Base-by-base conservation (phyloP, 2,329 filamentous ascomycete genomes). In the Neonectria sp. region DNA sequence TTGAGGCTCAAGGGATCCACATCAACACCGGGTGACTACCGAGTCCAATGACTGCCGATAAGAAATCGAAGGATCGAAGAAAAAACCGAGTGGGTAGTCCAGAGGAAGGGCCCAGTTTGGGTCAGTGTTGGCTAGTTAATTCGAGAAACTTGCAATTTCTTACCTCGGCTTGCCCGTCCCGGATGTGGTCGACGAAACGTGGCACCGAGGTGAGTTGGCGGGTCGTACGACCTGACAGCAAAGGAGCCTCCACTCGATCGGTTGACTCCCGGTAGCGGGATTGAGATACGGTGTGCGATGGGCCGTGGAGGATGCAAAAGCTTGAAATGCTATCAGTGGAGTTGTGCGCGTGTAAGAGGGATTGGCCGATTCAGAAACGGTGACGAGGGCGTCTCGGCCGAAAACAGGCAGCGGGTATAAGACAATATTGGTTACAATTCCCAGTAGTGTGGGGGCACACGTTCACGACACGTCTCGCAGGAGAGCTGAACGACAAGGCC, bases 1-100 rank as follows among this genome's bases (percentile, higher is more conserved):
- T 46, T 53, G 65, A 67, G 65, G 60, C 65, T 67, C 43, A 64
- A 59, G 43, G 43, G 63, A 25, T 52, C 60, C 65, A 60, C 60
- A 21, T 21, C 27, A 55, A 46, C 25, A 35, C 55, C 65, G 55
- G 51, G 53, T 60, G 55, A 64, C 48, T 67, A 51, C 65, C 65
- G 65, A 67, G 55, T 35, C n/a, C 21, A 58, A 31, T 53, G 9
- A 60, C 60, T 67, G 43, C 56, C 65, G 60, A 60, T 57, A 37
- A 60, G 55, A 37, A 63, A 35, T 29, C 31, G 55, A 27, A 15
- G 25, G 35, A 45, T 31, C 6, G 52, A 40, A 25, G 15, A 40
- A 43, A 40, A 31, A 13, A 46, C 59, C 29, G 37, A 53, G 45
- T 29, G 49, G 21, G 29, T 37, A 55, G 6, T 53, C 48, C n/a